Evolutionary conservation across 2,329 filamentous ascomycete species (phyloP).

Genomic region (Phyllosticta paracitricarpa): DNA sequence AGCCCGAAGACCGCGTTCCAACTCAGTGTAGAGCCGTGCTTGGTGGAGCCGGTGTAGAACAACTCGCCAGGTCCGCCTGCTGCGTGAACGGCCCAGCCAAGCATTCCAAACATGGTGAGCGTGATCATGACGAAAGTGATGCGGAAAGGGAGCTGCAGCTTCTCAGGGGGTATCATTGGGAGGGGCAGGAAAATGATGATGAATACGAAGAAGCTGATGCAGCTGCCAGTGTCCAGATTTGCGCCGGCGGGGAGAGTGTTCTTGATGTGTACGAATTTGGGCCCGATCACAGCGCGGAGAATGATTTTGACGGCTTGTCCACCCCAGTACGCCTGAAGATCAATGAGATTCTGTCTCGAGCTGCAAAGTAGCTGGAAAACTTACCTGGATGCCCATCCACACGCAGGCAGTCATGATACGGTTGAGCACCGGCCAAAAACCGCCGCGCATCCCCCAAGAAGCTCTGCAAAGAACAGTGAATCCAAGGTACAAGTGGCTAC

Average conservation of each 20-base stretch:
- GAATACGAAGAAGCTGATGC: conserved; percentile 26
- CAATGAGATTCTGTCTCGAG: background rate
- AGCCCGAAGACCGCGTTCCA: conserved; percentile 40
- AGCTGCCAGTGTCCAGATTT: conserved; percentile 25
- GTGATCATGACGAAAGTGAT: conserved; percentile 38
- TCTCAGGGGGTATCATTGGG: conserved; percentile 38
- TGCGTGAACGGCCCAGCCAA: conserved; percentile 37
- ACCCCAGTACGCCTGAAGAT: conserved; percentile 6
- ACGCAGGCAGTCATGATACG: conserved; percentile 16
- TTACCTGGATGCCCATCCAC: conserved; percentile 16
- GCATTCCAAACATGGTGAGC: conserved; percentile 7
- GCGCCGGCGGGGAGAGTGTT: conserved; percentile 25
- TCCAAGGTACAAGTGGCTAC: conserved; percentile 24
- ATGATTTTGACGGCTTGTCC: conserved; percentile 10
- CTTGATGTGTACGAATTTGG: conserved; percentile 12
- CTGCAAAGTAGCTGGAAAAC: background rate
- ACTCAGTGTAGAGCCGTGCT: conserved; percentile 25
- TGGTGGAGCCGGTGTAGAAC: conserved; percentile 28
- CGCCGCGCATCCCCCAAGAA: conserved; percentile 15
- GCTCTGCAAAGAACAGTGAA: conserved; percentile 23
- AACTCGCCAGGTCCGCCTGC: conserved; percentile 30
- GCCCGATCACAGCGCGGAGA: conserved; percentile 6
- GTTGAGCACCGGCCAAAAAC: conserved; percentile 17
- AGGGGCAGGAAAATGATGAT: conserved; percentile 33
- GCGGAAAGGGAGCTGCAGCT: conserved; percentile 35